Conservation (phyloP, 352 stramenopile genomes). For the Phytophthora sansomeana region DNA sequence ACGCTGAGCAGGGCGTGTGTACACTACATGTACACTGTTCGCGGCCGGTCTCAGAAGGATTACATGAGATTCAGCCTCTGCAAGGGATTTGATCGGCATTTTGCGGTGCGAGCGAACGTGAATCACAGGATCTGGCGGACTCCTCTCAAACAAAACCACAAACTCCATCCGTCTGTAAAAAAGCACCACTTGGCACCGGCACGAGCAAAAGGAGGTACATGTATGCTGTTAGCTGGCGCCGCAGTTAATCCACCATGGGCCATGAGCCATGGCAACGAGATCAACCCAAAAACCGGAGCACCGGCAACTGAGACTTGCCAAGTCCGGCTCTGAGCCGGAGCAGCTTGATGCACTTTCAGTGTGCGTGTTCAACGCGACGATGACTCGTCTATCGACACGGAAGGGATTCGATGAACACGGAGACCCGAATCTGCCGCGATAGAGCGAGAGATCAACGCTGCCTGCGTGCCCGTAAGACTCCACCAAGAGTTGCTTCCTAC, state of each 20-base stretch:
- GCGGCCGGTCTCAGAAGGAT: neutral
- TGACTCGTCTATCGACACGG: slow-evolving; percentile 1
- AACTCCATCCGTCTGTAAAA: neutral
- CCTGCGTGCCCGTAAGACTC: neutral
- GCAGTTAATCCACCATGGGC: neutral
- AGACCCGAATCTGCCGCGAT: slow-evolving; percentile 1
- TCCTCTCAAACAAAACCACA: slow-evolving; percentile 6
- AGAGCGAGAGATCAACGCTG: neutral
- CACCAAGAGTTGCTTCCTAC: too few relatives aligned
- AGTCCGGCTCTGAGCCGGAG: slow-evolving; percentile 6
- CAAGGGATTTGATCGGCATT: slow-evolving; percentile 1
- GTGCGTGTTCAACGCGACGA: slow-evolving; percentile 12
- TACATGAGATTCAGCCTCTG: neutral
- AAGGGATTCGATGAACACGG: slow-evolving; percentile 2
- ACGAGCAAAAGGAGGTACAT: neutral
- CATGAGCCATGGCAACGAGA: too few relatives aligned
- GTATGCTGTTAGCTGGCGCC: neutral
- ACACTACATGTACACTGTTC: too few relatives aligned
- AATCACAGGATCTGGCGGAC: slow-evolving; percentile 19
- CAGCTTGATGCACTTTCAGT: slow-evolving; percentile 14
- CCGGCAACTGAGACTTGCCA: neutral
- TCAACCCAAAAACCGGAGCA: neutral
- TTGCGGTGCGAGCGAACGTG: neutral
- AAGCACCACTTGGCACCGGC: neutral
- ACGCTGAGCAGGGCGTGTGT: slow-evolving; percentile 12